Evolutionary conservation across 495 filamentous ascomycete genomes (phyloP), one percentile per base, ranked within the genome.

Genomic region (Jackrogersella minutella): DNA sequence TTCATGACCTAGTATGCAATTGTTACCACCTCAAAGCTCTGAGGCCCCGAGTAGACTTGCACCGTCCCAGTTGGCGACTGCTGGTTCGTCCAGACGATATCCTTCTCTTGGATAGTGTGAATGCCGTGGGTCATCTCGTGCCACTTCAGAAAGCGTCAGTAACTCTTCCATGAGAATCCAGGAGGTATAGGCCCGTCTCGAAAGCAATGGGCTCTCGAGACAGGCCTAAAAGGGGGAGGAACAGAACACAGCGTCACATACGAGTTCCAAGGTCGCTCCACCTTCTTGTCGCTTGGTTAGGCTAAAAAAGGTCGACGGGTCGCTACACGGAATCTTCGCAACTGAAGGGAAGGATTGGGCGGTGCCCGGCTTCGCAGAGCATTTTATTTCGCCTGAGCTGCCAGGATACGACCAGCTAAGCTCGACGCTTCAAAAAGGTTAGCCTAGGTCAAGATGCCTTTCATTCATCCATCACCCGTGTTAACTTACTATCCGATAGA

Each of bases 21-120:
- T n/a, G n/a, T n/a, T n/a, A n/a, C n/a, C n/a, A n/a, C n/a, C n/a
- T n/a, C 56, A 53, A 77, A 78, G 53, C 73, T 69, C 61, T 60
- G 24, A 17, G 75, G 73, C 0, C 77, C 77, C 2, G 28, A n/a
- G 44, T 77, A 79, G 40, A 73, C 60, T 58, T 78, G 58, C 9
- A 62, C 67, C 9, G 51, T 53, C 41, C 67, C 62, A 7, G 62
- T 66, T 6, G 62, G 67, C n/a, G n/a, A 56, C 28, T 66, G 52
- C 51, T 58, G 43, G 36, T 56, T 64, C 16, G 51, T 43, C 62
- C 43, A 51, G 8, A 37, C 21, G 17, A 70, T 70, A 44, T 70
- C 36, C 6, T 58, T 57, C 33, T 22, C 49, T 5, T 13, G 44
- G 43, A 66, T 70, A 11, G 36, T 16, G 41, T 62, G 67, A 8